Conservation (phyloP, 371 early-diverging fungal species). For the Mucor racemosus region DNA sequence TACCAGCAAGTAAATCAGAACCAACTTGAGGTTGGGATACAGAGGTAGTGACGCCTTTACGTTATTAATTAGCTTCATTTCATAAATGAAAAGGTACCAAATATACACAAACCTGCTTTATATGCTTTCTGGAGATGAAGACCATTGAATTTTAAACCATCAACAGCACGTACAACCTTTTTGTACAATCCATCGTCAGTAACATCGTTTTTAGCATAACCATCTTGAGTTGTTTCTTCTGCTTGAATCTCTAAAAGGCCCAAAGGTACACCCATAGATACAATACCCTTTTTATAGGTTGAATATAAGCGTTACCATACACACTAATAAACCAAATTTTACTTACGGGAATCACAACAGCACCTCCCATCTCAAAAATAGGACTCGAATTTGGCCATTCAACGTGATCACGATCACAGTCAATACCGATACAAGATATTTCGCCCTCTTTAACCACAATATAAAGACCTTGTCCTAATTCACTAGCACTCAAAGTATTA, state of each 20-base stretch:
- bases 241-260: slow-evolving; percentile 64
- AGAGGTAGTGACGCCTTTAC: slow-evolving; percentile 54
- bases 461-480: slow-evolving; percentile 23
- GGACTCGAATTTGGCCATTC: slow-evolving; percentile 47
- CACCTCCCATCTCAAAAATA: slow-evolving; percentile 54
- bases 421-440: slow-evolving; percentile 57
- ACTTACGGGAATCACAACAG: slow-evolving; percentile 47
- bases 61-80: background rate
- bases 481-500: slow-evolving; percentile 12
- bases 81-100: background rate
- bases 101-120: slow-evolving; percentile 56
- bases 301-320: background rate
- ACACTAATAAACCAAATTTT: background rate
- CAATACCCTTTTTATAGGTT: slow-evolving; percentile 43
- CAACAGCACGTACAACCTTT: slow-evolving; percentile 53
- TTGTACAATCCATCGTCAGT: slow-evolving; percentile 32
- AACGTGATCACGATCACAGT: slow-evolving; percentile 47
- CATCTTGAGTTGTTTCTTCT: slow-evolving; percentile 62
- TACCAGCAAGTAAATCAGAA: slow-evolving; percentile 48
- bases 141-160: slow-evolving; percentile 67
- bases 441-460: slow-evolving; percentile 59
- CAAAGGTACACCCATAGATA: slow-evolving; percentile 55
- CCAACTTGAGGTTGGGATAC: slow-evolving; percentile 56
- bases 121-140: slow-evolving; percentile 64
- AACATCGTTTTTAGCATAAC: slow-evolving; percentile 45